Conservation (phyloP, 1,139 yeast genomes). For the Meyerozyma smithsonii region DNA sequence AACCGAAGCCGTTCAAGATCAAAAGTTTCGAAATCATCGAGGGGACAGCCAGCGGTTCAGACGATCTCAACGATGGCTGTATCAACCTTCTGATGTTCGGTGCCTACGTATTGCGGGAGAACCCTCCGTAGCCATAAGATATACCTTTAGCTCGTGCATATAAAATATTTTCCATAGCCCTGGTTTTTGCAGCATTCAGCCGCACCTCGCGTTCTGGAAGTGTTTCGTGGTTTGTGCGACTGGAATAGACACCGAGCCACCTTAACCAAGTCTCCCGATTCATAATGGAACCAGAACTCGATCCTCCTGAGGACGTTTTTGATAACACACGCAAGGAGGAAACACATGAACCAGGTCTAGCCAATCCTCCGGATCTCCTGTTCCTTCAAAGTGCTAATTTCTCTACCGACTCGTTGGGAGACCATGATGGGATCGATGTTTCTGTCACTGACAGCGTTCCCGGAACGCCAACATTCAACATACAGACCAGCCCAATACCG, state of each 20-base stretch:
- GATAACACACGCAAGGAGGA: not conserved
- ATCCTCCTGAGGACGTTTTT: not conserved
- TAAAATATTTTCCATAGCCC: too few species aligned
- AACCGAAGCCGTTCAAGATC: slow-evolving; percentile 20
- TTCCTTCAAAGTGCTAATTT: slow-evolving; percentile 33
- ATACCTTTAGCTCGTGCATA: too few species aligned
- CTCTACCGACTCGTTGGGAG: slow-evolving; percentile 35
- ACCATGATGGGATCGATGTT: slow-evolving; percentile 10
- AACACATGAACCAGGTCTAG: not conserved
- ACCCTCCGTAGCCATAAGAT: slow-evolving; percentile 32
- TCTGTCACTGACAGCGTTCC: slow-evolving; percentile 6
- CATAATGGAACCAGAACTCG: not conserved
- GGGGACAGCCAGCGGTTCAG: slow-evolving; percentile 47
- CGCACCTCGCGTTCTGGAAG: not conserved
- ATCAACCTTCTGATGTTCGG: slow-evolving; percentile 72
- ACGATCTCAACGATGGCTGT: slow-evolving; percentile 58
- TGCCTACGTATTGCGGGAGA: slow-evolving; percentile 63
- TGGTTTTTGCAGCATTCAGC: not conserved
- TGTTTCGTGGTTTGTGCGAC: too few species aligned
- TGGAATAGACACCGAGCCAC: too few species aligned
- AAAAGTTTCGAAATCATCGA: slow-evolving; percentile 64
- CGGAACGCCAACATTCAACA: not conserved
- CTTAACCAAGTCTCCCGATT: too few species aligned
- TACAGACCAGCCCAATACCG: slow-evolving; percentile 8
- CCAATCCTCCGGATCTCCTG: not conserved